These are phyloP conservation scores for Euclidium syriacum DNA, from an alignment of 345 rosid genomes.

Conservation along the genomic window DNA sequence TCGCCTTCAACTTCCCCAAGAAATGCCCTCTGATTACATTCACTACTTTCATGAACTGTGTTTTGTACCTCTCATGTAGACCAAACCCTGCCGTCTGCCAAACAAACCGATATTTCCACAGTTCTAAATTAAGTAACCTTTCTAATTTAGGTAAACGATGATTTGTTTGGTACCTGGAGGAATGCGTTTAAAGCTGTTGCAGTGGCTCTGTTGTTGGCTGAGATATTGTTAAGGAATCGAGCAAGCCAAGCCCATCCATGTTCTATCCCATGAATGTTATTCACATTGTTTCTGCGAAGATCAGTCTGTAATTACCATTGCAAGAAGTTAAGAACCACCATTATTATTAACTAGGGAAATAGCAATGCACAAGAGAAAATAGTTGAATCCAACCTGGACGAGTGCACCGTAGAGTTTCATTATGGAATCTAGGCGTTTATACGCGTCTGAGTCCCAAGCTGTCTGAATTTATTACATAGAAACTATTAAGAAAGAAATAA, in stretches of 20 bases:
- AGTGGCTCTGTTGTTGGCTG: constrained; percentile 58
- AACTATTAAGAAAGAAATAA: not conserved
- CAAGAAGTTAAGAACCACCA: not conserved
- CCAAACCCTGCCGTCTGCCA: constrained; percentile 76
- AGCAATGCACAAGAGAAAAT: not conserved
- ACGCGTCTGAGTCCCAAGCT: constrained; percentile 60
- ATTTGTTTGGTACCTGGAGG: constrained; percentile 18
- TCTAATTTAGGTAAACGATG: not conserved
- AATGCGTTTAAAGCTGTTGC: constrained; percentile 74
- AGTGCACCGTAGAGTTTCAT: constrained; percentile 87
- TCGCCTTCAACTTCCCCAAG: constrained; percentile 43
- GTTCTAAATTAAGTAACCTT: not conserved
- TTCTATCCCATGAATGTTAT: constrained; percentile 58
- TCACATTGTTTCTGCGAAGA: constrained; percentile 37
- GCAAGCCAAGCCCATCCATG: constrained; percentile 91
- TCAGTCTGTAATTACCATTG: constrained; percentile 52
- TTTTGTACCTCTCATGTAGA: constrained; percentile 51
- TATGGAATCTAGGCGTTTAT: constrained; percentile 56
- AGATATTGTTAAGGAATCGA: constrained; percentile 53
- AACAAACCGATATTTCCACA: not conserved
- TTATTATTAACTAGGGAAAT: not conserved
- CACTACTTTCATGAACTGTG: constrained; percentile 66
- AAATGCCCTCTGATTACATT: constrained; percentile 50
- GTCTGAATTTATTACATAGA: constrained; percentile 36
- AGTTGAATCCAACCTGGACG: constrained; percentile 57